Evolutionary conservation across 805 yeast species (phyloP).

Genomic region (Candida ascalaphidarum): DNA sequence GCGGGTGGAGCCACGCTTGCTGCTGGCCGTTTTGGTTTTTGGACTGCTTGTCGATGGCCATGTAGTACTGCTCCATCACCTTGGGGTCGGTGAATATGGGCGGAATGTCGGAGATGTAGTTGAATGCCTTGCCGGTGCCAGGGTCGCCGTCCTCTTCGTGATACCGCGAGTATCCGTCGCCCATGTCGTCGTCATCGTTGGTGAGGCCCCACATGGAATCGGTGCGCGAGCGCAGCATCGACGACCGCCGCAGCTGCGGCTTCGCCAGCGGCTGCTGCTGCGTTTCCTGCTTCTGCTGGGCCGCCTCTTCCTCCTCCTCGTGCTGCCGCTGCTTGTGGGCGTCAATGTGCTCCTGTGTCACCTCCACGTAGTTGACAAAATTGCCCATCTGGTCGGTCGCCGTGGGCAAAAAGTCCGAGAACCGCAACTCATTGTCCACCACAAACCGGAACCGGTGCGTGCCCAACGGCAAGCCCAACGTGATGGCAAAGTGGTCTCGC

Average conservation of each 20-base stretch:
- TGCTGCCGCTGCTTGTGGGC: conserved; percentile 20
- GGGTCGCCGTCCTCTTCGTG: conserved; percentile 31
- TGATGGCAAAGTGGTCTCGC: conserved; percentile 53
- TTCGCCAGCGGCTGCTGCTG: conserved; percentile 4
- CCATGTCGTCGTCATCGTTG: conserved; percentile 74
- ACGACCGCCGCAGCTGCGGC: neutral
- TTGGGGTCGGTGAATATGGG: conserved; percentile 80
- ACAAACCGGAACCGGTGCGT: conserved; percentile 91
- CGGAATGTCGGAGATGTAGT: conserved; percentile 64
- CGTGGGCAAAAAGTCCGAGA: conserved; percentile 84
- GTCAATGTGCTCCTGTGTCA: conserved; percentile 35
- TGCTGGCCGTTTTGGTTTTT: conserved; percentile 47
- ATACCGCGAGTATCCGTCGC: conserved; percentile 69
- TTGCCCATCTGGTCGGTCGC: conserved; percentile 97
- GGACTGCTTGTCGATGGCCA: conserved; percentile 64
- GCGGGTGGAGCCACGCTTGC: conserved; percentile 78
- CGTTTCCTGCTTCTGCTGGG: conserved; percentile 9
- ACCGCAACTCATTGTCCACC: conserved; percentile 86
- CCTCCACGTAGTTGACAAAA: conserved; percentile 85
- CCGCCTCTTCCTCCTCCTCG: conserved; percentile 9
- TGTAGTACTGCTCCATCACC: conserved; percentile 79
- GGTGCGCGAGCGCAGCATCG: conserved; percentile 22
- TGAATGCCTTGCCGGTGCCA: conserved; percentile 9
- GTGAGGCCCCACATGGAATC: conserved; percentile 60
- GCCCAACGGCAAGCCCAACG: conserved; percentile 76